These are phyloP conservation scores for Antitrichia curtipendula DNA, from an alignment of 225 moss, liverwort and hornwort species.

Conservation along the genomic window DNA sequence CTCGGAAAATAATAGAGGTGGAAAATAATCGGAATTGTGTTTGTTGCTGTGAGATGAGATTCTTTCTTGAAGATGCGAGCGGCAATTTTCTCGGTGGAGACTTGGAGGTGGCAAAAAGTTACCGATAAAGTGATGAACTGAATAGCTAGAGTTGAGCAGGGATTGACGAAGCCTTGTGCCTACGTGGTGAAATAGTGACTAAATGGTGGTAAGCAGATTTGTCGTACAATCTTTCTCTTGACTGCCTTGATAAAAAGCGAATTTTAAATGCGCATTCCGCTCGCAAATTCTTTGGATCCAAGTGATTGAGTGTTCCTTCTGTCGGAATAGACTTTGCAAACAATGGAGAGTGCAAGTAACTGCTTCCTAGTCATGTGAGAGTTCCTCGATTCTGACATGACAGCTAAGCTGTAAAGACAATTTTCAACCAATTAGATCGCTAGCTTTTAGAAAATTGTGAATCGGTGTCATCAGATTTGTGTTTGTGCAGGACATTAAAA, in stretches of 20 bases:
- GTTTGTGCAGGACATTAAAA: constrained; percentile 35
- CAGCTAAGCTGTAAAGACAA: background rate
- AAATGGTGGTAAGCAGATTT: constrained; percentile 10
- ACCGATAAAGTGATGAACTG: background rate
- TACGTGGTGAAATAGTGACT: background rate
- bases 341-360: background rate
- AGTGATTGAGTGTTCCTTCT: background rate
- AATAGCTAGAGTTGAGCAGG: background rate
- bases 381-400: background rate
- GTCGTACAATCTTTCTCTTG: background rate
- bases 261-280: background rate
- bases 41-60: background rate
- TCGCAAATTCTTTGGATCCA: background rate
- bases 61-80: background rate
- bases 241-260: background rate
- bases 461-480: background rate
- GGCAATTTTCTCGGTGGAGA: background rate
- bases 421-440: background rate
- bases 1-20: background rate
- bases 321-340: background rate
- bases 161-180: background rate
- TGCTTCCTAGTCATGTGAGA: background rate
- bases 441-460: background rate
- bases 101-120: background rate
- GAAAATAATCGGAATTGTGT: background rate